Evolutionary conservation across 2,329 filamentous ascomycete species (phyloP), one percentile per base, ranked within the genome.

Genomic region (Arthroderma sp.): DNA sequence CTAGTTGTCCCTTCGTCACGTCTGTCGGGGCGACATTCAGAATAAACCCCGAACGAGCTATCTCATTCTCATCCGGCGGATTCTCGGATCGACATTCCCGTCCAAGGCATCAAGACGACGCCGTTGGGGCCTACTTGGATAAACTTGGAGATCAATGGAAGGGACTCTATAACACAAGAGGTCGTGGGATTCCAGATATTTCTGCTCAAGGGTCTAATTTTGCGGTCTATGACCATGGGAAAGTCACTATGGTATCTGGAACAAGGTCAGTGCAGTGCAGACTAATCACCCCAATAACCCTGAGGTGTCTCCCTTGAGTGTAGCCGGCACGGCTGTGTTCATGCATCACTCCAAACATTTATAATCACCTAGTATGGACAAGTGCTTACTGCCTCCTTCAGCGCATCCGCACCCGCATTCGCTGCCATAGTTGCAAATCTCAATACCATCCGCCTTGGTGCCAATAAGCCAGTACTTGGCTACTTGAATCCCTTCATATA

Each of bases 401-500:
- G 71, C 65, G 83, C 84, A 0, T 78, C 84, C 1, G 73, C 81
- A 0, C 85, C 86, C 0, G 73, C 82, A 0, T 79, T 84, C 55
- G 82, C 83, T 0, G 78, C 77, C n/a, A 77, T 88, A 60, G 71
- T 88, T 54, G 76, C 79, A 0, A 76, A 86, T 38, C 68, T 88
- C 52, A 87, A 88, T 65, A 81, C 83, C 59, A 79, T 79, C 17
- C 74, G 83, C 37, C 70, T 86, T 49, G 71, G 76, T 13, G 71
- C 71, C n/a, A 79, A 80, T 1, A 77, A 77, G 65, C 67, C 76
- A 7, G 65, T 73, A 0, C 68, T 84, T 63, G 81, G 82, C 1
- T 84, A 82, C 63, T 67, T 85, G 23, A 84, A 84, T 66, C 81
- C 81, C 0, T 81, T 79, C 76, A 69, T 85, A n/a, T 84, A 83